Percentiles rank a stretch among this genome's conserved stretches.
phyloP scores from a whole-genome alignment of 2,329 filamentous ascomycete genomes.

The Hypoxylon sp. region DNA sequence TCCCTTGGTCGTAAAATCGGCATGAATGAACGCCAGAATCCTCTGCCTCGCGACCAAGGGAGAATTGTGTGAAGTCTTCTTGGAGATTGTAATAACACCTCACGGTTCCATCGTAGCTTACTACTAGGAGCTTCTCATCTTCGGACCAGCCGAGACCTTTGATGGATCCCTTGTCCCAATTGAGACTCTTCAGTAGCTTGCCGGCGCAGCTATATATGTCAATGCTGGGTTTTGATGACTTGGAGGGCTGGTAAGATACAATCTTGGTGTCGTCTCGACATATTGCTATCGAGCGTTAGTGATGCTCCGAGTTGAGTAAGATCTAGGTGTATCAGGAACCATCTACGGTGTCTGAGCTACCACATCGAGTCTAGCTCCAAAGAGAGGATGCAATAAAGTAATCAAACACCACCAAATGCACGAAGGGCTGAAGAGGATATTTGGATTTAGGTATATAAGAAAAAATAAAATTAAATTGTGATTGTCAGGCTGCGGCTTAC shows the following conservation, averaged over 20 bases:
- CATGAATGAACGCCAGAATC: slow-evolving; percentile 90
- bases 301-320: not conserved
- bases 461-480: not conserved
- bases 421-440: not conserved
- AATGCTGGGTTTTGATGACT: slow-evolving; percentile 84
- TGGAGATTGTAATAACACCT: slow-evolving; percentile 93
- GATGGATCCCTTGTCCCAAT: slow-evolving; percentile 92
- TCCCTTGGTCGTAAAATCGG: slow-evolving; percentile 91
- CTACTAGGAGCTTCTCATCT: slow-evolving; percentile 90
- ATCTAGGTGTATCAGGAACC: not conserved
- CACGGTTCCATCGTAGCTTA: slow-evolving; percentile 91
- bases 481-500: slow-evolving; percentile 66
- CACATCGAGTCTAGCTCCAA: slow-evolving; percentile 2
- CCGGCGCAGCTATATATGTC: slow-evolving; percentile 96
- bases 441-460: not conserved
- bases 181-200: slow-evolving; percentile 86
- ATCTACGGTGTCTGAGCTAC: slow-evolving; percentile 14
- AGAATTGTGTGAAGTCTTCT: slow-evolving; percentile 95
- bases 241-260: slow-evolving; percentile 80
- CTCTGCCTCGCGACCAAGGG: slow-evolving; percentile 89
- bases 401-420: not conserved
- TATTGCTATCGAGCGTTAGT: slow-evolving; percentile 73
- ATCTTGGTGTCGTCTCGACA: slow-evolving; percentile 91
- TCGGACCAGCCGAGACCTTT: slow-evolving; percentile 96
- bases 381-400: slow-evolving; percentile 26